A percentile compares a stretch with the other conserved stretches of the same genome.
These are phyloP conservation scores for Termitomyces sp. DNA, from an alignment of 768 basidiomycete genomes.

Conservation along the genomic window DNA sequence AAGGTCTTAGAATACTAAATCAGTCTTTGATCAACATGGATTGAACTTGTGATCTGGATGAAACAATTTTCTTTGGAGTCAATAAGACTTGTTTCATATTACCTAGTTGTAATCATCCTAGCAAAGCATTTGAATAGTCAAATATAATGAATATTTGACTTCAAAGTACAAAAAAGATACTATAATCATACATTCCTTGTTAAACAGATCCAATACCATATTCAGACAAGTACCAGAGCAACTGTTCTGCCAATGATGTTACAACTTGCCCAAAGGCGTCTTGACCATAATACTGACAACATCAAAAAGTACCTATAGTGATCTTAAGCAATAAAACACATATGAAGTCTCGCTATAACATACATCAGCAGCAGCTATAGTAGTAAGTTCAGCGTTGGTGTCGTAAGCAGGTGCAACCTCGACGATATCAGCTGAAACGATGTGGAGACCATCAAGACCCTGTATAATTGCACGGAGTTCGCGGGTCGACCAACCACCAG, in stretches of 20 bases:
- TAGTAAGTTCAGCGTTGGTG: constrained; percentile 29
- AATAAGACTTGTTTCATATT: too few species aligned
- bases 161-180: too few species aligned
- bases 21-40: too few species aligned
- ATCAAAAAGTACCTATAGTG: constrained; percentile 61
- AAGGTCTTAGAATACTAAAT: too few species aligned
- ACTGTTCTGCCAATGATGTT: constrained; percentile 42
- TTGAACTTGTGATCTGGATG: too few species aligned
- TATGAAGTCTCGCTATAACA: constrained; percentile 5
- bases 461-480: constrained; percentile 67
- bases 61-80: too few species aligned
- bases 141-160: too few species aligned
- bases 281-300: constrained; percentile 77
- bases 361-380: constrained; percentile 38
- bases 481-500: constrained; percentile 80
- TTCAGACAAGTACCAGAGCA: too few species aligned
- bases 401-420: constrained; percentile 85
- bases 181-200: too few species aligned
- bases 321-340: not conserved
- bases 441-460: constrained; percentile 67
- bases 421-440: constrained; percentile 80
- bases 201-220: too few species aligned
- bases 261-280: constrained; percentile 58
- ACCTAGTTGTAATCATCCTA: too few species aligned
- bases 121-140: too few species aligned